These are phyloP conservation scores for Endoconidiophora polonica DNA, from an alignment of 2,329 filamentous ascomycete genomes.

Conservation along the genomic window DNA sequence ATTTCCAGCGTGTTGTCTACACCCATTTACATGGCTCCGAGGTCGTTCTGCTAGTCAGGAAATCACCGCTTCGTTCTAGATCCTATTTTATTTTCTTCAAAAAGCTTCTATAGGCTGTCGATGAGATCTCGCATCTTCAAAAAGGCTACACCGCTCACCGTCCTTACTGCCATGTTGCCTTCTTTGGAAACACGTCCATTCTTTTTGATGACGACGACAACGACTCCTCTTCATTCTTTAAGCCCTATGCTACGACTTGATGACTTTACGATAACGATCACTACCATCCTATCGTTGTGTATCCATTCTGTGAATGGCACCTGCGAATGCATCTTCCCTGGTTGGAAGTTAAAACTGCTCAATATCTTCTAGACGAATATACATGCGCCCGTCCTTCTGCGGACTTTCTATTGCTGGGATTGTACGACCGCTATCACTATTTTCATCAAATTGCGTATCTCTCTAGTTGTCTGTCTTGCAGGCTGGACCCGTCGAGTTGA, in stretches of 20 bases:
- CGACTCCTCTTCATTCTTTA: constrained; percentile 1
- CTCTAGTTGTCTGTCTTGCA: no score
- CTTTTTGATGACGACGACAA: not conserved
- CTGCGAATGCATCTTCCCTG: constrained; percentile 2
- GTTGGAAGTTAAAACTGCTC: not conserved
- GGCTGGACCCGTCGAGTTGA: no score
- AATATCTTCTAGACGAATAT: constrained; percentile 5
- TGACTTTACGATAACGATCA: not conserved
- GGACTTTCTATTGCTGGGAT: no score
- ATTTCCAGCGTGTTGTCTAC: constrained; percentile 1
- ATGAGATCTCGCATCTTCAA: no score
- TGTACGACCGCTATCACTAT: no score
- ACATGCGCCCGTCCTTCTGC: not conserved
- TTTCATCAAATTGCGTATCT: no score
- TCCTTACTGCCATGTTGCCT: no score
- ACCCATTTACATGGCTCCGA: not conserved
- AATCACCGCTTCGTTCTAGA: not conserved
- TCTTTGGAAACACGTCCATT: not conserved
- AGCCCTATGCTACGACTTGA: constrained; percentile 3
- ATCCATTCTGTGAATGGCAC: not conserved
- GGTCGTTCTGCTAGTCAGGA: no score
- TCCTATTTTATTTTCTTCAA: constrained; percentile 3
- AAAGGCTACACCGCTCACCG: no score
- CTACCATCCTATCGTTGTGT: not conserved
- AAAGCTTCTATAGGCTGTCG: not conserved